phyloP scores from a whole-genome alignment of 208 protist species.

The Phytomonas francai region DNA sequence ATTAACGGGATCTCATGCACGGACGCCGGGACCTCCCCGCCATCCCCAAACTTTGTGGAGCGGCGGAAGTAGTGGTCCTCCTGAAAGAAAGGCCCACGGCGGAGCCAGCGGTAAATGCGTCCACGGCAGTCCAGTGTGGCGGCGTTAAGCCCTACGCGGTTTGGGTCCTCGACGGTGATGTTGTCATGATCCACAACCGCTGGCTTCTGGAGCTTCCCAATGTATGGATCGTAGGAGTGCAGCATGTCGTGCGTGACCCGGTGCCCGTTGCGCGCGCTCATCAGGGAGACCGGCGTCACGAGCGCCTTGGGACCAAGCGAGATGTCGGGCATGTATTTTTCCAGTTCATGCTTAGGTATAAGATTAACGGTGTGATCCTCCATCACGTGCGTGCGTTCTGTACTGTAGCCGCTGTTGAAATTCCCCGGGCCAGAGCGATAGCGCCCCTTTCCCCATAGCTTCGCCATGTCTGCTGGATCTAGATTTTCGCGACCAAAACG shows the following conservation, averaged over 20 bases:
- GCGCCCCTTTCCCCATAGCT: slow-evolving; percentile 66
- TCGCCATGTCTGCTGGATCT: slow-evolving; percentile 52
- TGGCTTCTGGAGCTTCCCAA: slow-evolving; percentile 65
- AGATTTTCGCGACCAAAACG: slow-evolving; percentile 84
- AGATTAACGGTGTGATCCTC: slow-evolving; percentile 75
- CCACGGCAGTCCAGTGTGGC: slow-evolving; percentile 78
- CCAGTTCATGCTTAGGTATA: slow-evolving; percentile 86
- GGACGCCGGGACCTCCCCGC: slow-evolving; percentile 27
- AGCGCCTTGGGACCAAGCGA: slow-evolving; percentile 74
- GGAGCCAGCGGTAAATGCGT: slow-evolving; percentile 86
- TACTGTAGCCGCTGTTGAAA: slow-evolving; percentile 89
- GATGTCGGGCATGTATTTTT: slow-evolving; percentile 90
- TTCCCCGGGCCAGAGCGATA: slow-evolving; percentile 73
- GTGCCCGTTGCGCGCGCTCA: slow-evolving; percentile 84
- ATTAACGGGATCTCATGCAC: slow-evolving; percentile 69
- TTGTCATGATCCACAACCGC: slow-evolving; percentile 82
- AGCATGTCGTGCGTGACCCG: slow-evolving; percentile 88
- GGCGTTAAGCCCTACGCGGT: slow-evolving; percentile 84
- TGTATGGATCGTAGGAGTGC: slow-evolving; percentile 84
- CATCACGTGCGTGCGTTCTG: slow-evolving; percentile 67
- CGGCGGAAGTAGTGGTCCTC: slow-evolving; percentile 86
- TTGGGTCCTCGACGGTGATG: slow-evolving; percentile 79
- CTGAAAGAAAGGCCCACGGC: slow-evolving; percentile 84
- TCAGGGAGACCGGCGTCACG: slow-evolving; percentile 85
- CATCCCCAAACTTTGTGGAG: slow-evolving; percentile 42